phyloP scores from a whole-genome alignment of 176 grass and related monocot genomes.

The Eleusine indica region DNA sequence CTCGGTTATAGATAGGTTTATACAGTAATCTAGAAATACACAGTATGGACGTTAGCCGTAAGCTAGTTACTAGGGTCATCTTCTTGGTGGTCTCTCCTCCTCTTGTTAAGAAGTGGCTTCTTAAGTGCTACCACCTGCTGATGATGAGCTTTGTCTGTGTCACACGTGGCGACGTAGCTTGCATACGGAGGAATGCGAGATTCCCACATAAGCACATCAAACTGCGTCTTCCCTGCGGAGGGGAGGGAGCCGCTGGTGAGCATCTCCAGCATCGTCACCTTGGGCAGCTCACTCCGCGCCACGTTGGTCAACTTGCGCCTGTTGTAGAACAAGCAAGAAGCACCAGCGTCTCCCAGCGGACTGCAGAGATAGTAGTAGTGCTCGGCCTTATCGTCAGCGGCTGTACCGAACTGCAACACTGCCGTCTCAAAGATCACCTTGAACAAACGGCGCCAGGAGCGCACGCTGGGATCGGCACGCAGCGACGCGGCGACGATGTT shows the following conservation, averaged over 20 bases:
- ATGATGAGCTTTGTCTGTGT: too few relatives aligned
- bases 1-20: too few relatives aligned
- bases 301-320: neutral
- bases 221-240: too few relatives aligned
- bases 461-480: neutral
- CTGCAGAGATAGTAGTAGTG: neutral
- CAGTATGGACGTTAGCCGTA: too few relatives aligned
- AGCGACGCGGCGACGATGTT: neutral
- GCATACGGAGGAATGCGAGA: too few relatives aligned
- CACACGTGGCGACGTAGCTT: too few relatives aligned
- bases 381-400: neutral
- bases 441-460: neutral
- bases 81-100: too few relatives aligned
- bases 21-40: too few relatives aligned
- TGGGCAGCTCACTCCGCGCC: neutral
- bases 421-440: neutral
- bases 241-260: neutral
- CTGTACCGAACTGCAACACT: neutral
- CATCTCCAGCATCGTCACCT: neutral
- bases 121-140: too few relatives aligned
- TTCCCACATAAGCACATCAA: too few relatives aligned
- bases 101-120: too few relatives aligned
- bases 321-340: neutral
- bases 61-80: too few relatives aligned
- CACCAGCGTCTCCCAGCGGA: neutral